Base-by-base conservation (phyloP, 2,329 filamentous ascomycete species). In the Phaeosphaeriaceae sp. region DNA sequence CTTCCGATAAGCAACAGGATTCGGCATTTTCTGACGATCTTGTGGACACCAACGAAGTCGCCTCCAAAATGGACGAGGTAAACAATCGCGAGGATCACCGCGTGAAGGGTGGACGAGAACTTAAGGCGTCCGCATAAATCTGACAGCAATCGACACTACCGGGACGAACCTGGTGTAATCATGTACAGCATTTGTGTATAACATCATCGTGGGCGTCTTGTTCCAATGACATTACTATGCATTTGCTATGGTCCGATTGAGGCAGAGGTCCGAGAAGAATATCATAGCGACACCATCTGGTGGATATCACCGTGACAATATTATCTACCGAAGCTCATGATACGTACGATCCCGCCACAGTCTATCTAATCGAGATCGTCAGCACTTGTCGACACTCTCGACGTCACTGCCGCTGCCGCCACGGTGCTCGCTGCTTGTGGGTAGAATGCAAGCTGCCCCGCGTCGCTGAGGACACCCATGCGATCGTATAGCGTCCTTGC, bases 401-500 rank as follows among this genome's bases (percentile, higher is more conserved):
- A 27, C 33, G 58, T 45, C 49, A 51, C 48, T 9, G 57, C 47
- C 13, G 59, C 47, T 19, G 42, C 53, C 19, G 53, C 61, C 31
- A 58, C 51, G 31, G 42, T 25, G 10, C 51, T 21, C 55, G 65
- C 65, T 48, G 65, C 65, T 56, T 73, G 65, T 17, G 84, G 83
- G 70, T 96, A 95, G 77, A 91, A 93, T 36, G 91, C 81, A 45
- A 94, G 79, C 71, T 84, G 84, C 1, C 93, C 93, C 11, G 83
- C 87, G 0, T 83, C 79, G 58, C 86, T 80, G 47, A 98, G 83
- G 59, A 95, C 81, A 1, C 93, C 91, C 13, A 84, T 85, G 59
- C 95, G 86, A 54, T 99, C 95, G 69, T 97, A 97, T 60, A 92
- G 79, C n/a, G 89, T 91, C 70, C 89, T 85, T 13, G 93, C 92